These are phyloP conservation scores for Zelonia costaricensis DNA, from an alignment of 208 protist species.

Conservation along the genomic window DNA sequence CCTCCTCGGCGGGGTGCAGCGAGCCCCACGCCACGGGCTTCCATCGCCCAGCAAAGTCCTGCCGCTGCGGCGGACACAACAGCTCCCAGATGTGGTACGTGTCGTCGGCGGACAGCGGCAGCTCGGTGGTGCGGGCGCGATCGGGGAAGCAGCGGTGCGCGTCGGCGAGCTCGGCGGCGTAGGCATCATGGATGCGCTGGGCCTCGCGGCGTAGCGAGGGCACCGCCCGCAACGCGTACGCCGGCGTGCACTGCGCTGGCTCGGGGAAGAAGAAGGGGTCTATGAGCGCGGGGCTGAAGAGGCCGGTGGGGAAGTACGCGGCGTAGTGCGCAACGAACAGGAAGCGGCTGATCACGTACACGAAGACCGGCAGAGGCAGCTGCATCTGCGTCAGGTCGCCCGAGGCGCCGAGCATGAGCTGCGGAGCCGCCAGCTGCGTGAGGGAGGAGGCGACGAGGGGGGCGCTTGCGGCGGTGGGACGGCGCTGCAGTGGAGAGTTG, in stretches of 20 bases:
- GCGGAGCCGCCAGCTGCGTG: not conserved
- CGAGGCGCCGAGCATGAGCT: not conserved
- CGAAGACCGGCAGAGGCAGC: constrained; percentile 70
- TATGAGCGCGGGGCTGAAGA: constrained; percentile 47
- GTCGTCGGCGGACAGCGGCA: constrained; percentile 22
- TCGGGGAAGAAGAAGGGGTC: constrained; percentile 51
- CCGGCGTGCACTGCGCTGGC: constrained; percentile 23
- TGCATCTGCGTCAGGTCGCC: constrained; percentile 18
- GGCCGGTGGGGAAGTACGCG: constrained; percentile 41
- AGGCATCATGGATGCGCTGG: constrained; percentile 5
- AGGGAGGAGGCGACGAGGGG: not conserved
- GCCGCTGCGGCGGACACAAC: constrained; percentile 26
- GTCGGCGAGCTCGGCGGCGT: constrained; percentile 24
- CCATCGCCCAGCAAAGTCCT: constrained; percentile 27
- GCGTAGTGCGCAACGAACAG: constrained; percentile 65
- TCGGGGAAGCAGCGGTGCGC: constrained; percentile 26
- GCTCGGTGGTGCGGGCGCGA: constrained; percentile 10
- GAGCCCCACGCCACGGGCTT: constrained; percentile 33
- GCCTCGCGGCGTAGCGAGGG: constrained; percentile 23
- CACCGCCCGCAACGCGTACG: constrained; percentile 32
- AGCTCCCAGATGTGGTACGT: constrained; percentile 26
- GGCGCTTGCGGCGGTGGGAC: not conserved
- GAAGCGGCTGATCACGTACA: constrained; percentile 73
- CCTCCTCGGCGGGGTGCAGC: constrained; percentile 42
- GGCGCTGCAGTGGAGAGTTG: too few species aligned